Evolutionary conservation across 805 yeast species (phyloP).

Genomic region (Debaryomyces maramus): DNA sequence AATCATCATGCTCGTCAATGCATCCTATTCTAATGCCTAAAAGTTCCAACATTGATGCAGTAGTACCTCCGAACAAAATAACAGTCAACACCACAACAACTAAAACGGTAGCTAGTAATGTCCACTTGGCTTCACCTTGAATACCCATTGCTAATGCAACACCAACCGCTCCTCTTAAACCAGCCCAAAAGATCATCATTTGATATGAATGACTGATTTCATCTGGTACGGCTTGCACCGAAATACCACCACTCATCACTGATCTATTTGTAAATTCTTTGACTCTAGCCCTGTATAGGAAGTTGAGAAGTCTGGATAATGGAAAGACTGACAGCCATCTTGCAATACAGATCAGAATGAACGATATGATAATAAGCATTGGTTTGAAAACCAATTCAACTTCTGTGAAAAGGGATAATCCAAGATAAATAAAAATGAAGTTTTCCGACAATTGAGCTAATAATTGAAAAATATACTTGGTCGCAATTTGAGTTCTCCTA

Average conservation of each 20-base stretch:
- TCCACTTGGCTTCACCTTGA: slow-evolving; percentile 88
- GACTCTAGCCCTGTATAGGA: slow-evolving; percentile 64
- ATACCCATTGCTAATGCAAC: slow-evolving; percentile 98
- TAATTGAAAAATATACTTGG: slow-evolving; percentile 90
- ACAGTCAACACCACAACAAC: slow-evolving; percentile 97
- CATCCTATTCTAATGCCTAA: slow-evolving; percentile 91
- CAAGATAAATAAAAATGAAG: slow-evolving; percentile 92
- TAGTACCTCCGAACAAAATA: slow-evolving; percentile 95
- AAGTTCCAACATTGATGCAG: slow-evolving; percentile 96
- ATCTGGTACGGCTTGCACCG: slow-evolving; percentile 55
- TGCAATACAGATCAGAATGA: slow-evolving; percentile 87
- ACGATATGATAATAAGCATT: slow-evolving; percentile 83
- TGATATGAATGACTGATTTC: slow-evolving; percentile 95
- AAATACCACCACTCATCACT: slow-evolving; percentile 38
- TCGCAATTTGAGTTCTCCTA: slow-evolving; percentile 92
- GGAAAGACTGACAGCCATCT: slow-evolving; percentile 99
- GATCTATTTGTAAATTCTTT: slow-evolving; percentile 35
- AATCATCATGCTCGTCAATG: slow-evolving; percentile 65
- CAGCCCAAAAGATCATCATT: slow-evolving; percentile 99
- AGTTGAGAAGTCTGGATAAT: slow-evolving; percentile 77
- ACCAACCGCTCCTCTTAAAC: slow-evolving; percentile 98
- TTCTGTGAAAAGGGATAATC: slow-evolving; percentile 92
- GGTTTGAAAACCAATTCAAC: slow-evolving; percentile 96
- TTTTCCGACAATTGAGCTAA: slow-evolving; percentile 95
- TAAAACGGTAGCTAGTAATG: slow-evolving; percentile 88